Base-by-base conservation (phyloP, 768 basidiomycete genomes). In the Rhizopogon vinicolor region DNA sequence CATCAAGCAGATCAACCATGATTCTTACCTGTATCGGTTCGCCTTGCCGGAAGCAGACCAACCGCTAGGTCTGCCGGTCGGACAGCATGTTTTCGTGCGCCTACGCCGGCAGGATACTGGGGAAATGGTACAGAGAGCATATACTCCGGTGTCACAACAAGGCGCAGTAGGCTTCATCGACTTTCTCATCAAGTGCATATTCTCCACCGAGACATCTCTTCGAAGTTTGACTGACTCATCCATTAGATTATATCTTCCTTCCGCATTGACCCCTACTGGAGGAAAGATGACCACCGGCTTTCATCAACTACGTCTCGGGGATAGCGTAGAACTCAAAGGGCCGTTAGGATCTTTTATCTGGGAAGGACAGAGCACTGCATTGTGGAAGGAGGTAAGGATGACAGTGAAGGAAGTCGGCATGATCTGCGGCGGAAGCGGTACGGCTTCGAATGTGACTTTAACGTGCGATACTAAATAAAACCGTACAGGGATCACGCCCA, bases 1-100 rank as follows among this genome's bases (percentile, higher is more conserved):
- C 8, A 75, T 78, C 44, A 55, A 66, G 35, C 52, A 65, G 14
- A 63, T 82, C 46, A 81, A 80, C 43, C 75, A 76, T 58, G 76
- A 85, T 60, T 74, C 79, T 0, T 72, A 74, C 53, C 55, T 79
- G 12, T 85, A 77, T 67, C 73, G 78, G 22, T 84, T 84, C 61
- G 70, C 71, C 10, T 67, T 85, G 5, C 71, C 74, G 6, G 57
- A 64, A 18, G 54, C 60, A 1, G 67, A 74, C 4, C 78, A 79
- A 56, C 62, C 65, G 6, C 69, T 85, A 5, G 84, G 84, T 8
- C 68, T 86, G 12, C 79, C 79, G 0, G 72, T 77, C n/a, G 84
- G 84, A 4, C 81, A 84, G 51, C 84, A 86, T 58, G 76, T 84
- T 44, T 82, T 79, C 58, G 75, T 80, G 6, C 75, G 83, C 1